Base-by-base conservation (phyloP, 768 basidiomycete genomes). In the Pholiota microspora region DNA sequence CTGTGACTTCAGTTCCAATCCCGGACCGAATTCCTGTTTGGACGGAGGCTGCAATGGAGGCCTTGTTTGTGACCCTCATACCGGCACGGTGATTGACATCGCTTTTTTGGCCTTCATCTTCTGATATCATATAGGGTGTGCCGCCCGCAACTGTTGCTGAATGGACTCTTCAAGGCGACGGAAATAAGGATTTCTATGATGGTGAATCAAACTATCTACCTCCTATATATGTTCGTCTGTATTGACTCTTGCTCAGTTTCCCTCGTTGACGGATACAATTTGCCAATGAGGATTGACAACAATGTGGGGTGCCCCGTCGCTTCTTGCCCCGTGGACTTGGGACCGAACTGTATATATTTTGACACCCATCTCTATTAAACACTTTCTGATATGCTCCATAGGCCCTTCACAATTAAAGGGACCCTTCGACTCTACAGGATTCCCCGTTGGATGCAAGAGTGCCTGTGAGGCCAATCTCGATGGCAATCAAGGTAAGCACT, bases 11-110 rank as follows among this genome's bases (percentile, higher is more conserved):
- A 71, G 68, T 48, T 69, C 57, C 44, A 76, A 77, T 61, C 75
- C 75, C 34, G 77, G 78, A n/a, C 82, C 78, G 18, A 83, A 77
- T 59, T 82, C 83, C 9, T 89, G 87, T 58, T 56, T 82, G 18
- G 75, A 77, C 53, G 88, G 87, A 36, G 85, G 85, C 36, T 89
- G 87, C 64, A 85, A 83, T 56, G 87, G 88, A 16, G 88, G 87
- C 32, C 71, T 89, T 7, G 61, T 72, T 10, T 88, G 88, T 57
- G 80, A 79, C 59, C 58, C 73, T 9, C 62, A 64, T 32, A 77
- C 76, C 27, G 85, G 81, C 38, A 83, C 83, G 15, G 77, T 77
- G 58, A 56, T 71, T 55, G 4, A 16, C 15, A 18, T 8, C n/a
- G 18, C 15, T 36, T 46, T 24, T 25, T 51, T 29, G 8, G 15